Conservation (phyloP, 1,284 basidiomycete genomes). For the Puccinia coronata region DNA sequence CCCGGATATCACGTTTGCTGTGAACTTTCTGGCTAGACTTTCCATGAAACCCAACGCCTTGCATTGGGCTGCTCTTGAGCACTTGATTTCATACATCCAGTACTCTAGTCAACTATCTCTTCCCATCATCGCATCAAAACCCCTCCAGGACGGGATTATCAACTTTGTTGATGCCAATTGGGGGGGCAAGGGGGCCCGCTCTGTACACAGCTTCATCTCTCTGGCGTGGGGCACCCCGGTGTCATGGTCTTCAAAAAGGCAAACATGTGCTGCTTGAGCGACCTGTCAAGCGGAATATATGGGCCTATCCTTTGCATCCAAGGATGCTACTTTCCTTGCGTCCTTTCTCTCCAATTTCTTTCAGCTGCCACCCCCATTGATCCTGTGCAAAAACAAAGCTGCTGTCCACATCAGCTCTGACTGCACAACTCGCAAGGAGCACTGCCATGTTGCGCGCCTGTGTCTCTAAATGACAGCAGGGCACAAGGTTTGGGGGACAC, state of each 20-base stretch:
- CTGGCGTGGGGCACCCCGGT: background rate
- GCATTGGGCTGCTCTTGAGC: no score
- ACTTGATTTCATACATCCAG: no score
- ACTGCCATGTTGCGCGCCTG: no score
- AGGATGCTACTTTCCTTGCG: background rate
- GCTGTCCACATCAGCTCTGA: slow-evolving; percentile 1
- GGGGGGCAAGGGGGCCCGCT: no score
- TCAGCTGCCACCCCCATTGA: no score
- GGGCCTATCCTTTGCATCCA: no score
- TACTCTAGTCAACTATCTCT: background rate
- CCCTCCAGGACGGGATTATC: background rate
- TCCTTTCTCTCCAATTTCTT: background rate
- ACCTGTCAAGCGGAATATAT: slow-evolving; percentile 17
- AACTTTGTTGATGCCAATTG: background rate
- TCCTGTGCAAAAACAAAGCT: no score
- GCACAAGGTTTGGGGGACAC: no score
- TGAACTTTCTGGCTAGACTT: no score
- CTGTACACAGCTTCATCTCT: background rate
- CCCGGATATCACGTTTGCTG: slow-evolving; percentile 2
- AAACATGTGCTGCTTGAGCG: background rate
- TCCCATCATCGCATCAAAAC: background rate
- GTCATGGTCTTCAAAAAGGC: slow-evolving; percentile 2
- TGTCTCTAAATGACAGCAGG: no score
- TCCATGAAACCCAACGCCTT: background rate
- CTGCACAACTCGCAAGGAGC: background rate